Evolutionary conservation across 306 rosid species (phyloP).

Genomic region (Medicago ruthenica): DNA sequence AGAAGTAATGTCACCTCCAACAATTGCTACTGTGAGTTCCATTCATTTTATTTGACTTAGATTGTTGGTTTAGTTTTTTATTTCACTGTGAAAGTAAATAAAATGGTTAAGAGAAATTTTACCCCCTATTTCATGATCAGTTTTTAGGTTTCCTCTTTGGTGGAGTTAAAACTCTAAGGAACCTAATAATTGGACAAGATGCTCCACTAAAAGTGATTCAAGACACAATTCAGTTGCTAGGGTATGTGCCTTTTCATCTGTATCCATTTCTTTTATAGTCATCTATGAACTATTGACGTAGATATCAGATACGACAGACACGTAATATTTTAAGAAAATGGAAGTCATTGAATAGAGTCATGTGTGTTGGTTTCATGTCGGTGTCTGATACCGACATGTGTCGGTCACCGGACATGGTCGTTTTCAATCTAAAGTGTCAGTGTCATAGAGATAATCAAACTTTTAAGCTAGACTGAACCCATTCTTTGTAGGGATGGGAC

Average conservation of each 20-base stretch:
- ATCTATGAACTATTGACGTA: not conserved
- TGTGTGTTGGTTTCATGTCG: not conserved
- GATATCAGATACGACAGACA: not conserved
- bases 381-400: not conserved
- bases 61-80: not conserved
- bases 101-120: not conserved
- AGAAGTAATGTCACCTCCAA: slow-evolving; percentile 78
- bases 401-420: not conserved
- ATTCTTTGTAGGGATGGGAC: slow-evolving; percentile 66
- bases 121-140: slow-evolving; percentile 46
- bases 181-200: slow-evolving; percentile 56
- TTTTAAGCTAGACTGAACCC: slow-evolving; percentile 7
- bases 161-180: slow-evolving; percentile 54
- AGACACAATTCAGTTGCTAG: slow-evolving; percentile 62
- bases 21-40: slow-evolving; percentile 70
- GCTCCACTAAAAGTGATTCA: slow-evolving; percentile 74
- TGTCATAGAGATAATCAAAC: not conserved
- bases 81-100: slow-evolving; percentile 8
- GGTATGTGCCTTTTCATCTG: slow-evolving; percentile 51
- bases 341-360: not conserved
- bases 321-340: not conserved
- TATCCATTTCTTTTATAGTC: not conserved
- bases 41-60: not conserved
- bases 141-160: slow-evolving; percentile 71
- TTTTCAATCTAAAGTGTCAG: not conserved